phyloP scores from a whole-genome alignment of 441 rosid genomes.

The Rhodomyrtus psidioides region DNA sequence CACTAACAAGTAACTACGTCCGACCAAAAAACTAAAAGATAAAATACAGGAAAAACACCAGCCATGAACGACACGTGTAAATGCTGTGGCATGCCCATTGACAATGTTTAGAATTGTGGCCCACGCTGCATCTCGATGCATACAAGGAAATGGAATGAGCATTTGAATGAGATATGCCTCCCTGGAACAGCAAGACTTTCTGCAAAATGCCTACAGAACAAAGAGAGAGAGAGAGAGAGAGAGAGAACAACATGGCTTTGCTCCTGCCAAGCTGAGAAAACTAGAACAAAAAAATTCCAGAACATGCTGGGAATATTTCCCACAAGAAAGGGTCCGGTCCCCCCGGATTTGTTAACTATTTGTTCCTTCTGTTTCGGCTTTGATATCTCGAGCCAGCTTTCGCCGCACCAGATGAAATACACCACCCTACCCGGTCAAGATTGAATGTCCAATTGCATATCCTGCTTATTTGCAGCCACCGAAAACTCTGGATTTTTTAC shows the following conservation, averaged over 20 bases:
- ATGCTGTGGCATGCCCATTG: background rate
- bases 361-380: background rate
- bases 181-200: background rate
- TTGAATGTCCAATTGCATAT: background rate
- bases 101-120: background rate
- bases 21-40: background rate
- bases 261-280: background rate
- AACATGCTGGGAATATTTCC: background rate
- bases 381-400: background rate
- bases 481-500: background rate
- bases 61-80: background rate
- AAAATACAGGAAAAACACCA: background rate
- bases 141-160: background rate
- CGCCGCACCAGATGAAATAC: background rate
- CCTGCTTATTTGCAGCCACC: background rate
- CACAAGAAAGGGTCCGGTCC: background rate
- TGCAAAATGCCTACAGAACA: background rate
- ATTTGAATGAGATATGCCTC: background rate
- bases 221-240: background rate
- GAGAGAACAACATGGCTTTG: background rate
- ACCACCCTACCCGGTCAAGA: background rate
- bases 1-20: background rate
- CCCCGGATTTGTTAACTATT: background rate
- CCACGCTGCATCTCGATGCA: background rate
- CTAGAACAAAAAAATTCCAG: fast-evolving